phyloP scores from a whole-genome alignment of 1,284 basidiomycete genomes.

The Tylopilus sp. region DNA sequence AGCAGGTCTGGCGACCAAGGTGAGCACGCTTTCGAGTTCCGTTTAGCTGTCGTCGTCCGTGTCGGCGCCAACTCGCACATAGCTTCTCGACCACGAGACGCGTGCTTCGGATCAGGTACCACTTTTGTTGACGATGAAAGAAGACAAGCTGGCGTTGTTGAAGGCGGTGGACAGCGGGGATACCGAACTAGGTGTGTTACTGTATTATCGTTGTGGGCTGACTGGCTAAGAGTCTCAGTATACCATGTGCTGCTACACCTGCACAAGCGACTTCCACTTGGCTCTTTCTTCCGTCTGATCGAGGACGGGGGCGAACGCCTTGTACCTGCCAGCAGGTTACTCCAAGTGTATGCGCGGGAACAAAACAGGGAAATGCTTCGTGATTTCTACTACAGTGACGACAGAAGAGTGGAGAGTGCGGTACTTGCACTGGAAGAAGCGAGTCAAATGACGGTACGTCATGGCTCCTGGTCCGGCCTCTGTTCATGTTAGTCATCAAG shows the following conservation, averaged over 20 bases:
- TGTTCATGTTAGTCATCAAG: conserved; percentile 4
- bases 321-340: conserved; percentile 65
- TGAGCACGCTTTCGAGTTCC: conserved; percentile 30
- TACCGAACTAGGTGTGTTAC: conserved; percentile 77
- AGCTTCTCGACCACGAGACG: conserved; percentile 91
- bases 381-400: conserved; percentile 98
- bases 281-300: conserved; percentile 91
- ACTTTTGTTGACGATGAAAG: conserved; percentile 88
- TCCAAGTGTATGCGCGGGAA: conserved; percentile 86
- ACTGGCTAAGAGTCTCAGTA: conserved; percentile 44
- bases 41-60: not conserved
- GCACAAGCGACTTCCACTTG: conserved; percentile 77
- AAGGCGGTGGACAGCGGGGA: conserved; percentile 95
- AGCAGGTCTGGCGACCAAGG: conserved; percentile 82
- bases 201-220: not conserved
- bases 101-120: conserved; percentile 92
- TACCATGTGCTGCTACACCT: conserved; percentile 87
- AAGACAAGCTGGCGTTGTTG: conserved; percentile 81
- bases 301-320: conserved; percentile 81
- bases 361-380: conserved; percentile 87
- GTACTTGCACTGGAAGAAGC: conserved; percentile 83
- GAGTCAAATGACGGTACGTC: conserved; percentile 50
- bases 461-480: not conserved
- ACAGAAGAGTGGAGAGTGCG: conserved; percentile 88
- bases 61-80: conserved; percentile 5